phyloP scores from a whole-genome alignment of 2,329 filamentous ascomycete species.

The Fusarium scirpi region DNA sequence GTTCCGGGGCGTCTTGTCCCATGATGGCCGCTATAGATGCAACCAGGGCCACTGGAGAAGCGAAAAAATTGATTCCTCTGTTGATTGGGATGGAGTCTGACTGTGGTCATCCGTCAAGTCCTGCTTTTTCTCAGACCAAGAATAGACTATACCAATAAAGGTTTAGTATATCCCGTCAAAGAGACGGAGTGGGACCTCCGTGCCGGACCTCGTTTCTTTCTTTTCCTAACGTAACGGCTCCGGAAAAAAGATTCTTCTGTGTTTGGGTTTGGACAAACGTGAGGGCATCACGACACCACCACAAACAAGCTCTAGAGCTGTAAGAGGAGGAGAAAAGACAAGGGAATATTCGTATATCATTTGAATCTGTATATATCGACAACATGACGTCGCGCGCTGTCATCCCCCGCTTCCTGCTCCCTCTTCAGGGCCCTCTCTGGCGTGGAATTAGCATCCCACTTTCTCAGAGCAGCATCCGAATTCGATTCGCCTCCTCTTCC shows the following conservation, averaged over 20 bases:
- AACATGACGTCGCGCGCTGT: slow-evolving; percentile 61
- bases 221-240: slow-evolving; percentile 22
- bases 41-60: background rate
- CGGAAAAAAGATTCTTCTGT: slow-evolving; percentile 44
- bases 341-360: background rate
- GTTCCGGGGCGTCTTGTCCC: slow-evolving; percentile 45
- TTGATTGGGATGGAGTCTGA: background rate
- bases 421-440: slow-evolving; percentile 70
- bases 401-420: slow-evolving; percentile 77
- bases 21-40: background rate
- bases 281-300: slow-evolving; percentile 39
- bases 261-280: slow-evolving; percentile 15
- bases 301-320: slow-evolving; percentile 19
- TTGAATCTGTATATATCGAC: background rate
- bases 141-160: background rate
- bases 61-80: slow-evolving; percentile 4
- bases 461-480: slow-evolving; percentile 51
- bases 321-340: slow-evolving; percentile 9
- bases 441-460: slow-evolving; percentile 54
- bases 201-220: slow-evolving; percentile 19
- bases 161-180: slow-evolving; percentile 15
- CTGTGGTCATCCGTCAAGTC: background rate
- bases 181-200: slow-evolving; percentile 36
- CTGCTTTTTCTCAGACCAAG: slow-evolving; percentile 6
- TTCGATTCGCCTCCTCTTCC: slow-evolving; percentile 52